Base-by-base conservation (phyloP, 805 yeast species). In the Kodamaea nitidulidarum region DNA sequence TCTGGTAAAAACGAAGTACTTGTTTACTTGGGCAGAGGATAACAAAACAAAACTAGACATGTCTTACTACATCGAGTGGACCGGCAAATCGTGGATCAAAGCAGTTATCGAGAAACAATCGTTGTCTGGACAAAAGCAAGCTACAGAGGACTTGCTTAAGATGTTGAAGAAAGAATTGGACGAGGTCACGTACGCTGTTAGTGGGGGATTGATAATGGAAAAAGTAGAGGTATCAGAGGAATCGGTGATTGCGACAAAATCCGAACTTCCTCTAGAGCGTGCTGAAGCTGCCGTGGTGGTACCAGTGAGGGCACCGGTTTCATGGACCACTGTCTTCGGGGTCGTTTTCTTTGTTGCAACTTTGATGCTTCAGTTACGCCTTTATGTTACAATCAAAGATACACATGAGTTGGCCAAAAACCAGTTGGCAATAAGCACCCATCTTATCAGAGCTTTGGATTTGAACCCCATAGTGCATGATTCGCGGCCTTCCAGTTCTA, bases 71-170 rank as follows among this genome's bases (percentile, higher is more conserved):
- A 72, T 83, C 32, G 76, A 78, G 40, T 85, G 95, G 95, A 61
- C 80, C 1, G 85, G 81, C 6, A 81, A 80, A 46, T 80, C 88
- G 34, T 84, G 91, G 90, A 75, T 85, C 44, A 83, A 81, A 55
- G 75, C 80, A 16, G 82, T 87, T 0, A 79, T 85, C 43, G 93
- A 85, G 52, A 81, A 74, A 41, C 88, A 86, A 38, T 70, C 88
- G 2, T 75, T 80, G 47, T 78, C 78, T 29, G 93, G 91, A 7
- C 90, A 85, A 44, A 75, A 75, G 40, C 80, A 76, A 4, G 81
- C 80, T 3, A 75, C 84, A 9, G 70, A 68, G 36, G 63, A 66
- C 2, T 45, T 80, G 49, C 61, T 78, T 6, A 65, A 61, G 8
- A 78, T 74, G 39, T 47, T 83, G 30, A 71, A 65, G 44, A 59